These are phyloP conservation scores for Paxillus rubicundulus DNA, from an alignment of 768 basidiomycete genomes.

Conservation along the genomic window DNA sequence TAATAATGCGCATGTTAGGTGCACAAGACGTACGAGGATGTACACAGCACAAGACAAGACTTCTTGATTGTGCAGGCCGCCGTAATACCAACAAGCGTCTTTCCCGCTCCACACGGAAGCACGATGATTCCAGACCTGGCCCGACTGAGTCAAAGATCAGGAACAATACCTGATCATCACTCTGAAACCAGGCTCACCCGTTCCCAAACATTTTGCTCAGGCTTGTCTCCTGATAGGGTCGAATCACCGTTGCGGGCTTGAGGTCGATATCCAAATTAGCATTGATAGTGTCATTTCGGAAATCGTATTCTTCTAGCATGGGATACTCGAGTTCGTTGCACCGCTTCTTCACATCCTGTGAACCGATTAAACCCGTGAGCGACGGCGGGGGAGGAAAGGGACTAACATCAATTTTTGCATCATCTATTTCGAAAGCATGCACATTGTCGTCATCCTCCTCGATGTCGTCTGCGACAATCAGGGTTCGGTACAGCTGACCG, in stretches of 20 bases:
- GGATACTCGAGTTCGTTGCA: conserved; percentile 97
- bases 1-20: not conserved
- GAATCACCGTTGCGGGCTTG: conserved; percentile 95
- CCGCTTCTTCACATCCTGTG: conserved; percentile 89
- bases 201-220: conserved; percentile 99
- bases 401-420: conserved; percentile 86
- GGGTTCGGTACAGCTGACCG: not conserved
- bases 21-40: conserved; percentile 76
- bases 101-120: conserved; percentile 96
- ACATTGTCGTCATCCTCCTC: conserved; percentile 98
- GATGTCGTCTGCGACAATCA: conserved; percentile 70
- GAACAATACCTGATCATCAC: not conserved
- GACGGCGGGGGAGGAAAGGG: conserved; percentile 1
- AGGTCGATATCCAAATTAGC: conserved; percentile 97
- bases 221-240: conserved; percentile 98
- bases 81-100: conserved; percentile 98
- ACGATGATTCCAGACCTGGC: conserved; percentile 98
- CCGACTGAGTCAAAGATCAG: conserved; percentile 52
- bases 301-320: conserved; percentile 99
- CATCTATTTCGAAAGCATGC: conserved; percentile 94
- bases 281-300: conserved; percentile 94
- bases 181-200: conserved; percentile 52
- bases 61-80: conserved; percentile 99
- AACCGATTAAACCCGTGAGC: conserved; percentile 6
- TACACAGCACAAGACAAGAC: conserved; percentile 94